These are phyloP conservation scores for Lycium barbarum DNA, from an alignment of 257 asterid species.

Conservation along the genomic window DNA sequence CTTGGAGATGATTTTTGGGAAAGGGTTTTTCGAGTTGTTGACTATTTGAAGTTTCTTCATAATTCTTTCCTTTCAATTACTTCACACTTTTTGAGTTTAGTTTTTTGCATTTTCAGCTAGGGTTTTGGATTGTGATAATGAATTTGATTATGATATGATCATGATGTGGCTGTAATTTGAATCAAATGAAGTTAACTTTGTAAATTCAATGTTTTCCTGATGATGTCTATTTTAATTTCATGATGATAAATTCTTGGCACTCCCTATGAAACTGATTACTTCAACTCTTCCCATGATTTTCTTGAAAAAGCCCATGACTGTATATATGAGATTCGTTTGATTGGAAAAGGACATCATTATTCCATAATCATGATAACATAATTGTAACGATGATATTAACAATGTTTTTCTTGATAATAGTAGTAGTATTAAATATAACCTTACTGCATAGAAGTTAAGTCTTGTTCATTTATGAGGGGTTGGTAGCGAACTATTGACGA, in stretches of 20 bases:
- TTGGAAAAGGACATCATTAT: constrained; percentile 27
- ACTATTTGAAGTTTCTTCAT: background rate
- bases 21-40: constrained; percentile 2
- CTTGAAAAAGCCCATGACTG: background rate
- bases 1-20: background rate
- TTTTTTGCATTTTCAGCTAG: constrained; percentile 10
- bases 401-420: constrained; percentile 24
- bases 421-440: background rate
- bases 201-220: constrained; percentile 33
- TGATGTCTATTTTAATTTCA: background rate
- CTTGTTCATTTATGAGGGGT: constrained; percentile 26
- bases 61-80: constrained; percentile 23
- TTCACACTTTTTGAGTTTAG: constrained; percentile 17
- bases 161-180: constrained; percentile 33
- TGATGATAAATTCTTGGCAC: background rate
- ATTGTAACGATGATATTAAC: background rate
- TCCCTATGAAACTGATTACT: background rate
- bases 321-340: background rate
- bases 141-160: constrained; percentile 35
- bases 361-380: constrained; percentile 27
- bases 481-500: constrained; percentile 18
- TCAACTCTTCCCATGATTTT: background rate
- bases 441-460: background rate
- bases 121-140: constrained; percentile 20
- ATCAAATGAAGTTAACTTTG: constrained; percentile 30